A percentile compares a stretch with the other conserved stretches of the same genome.
phyloP scores from a whole-genome alignment of 2,329 filamentous ascomycete genomes.

The Aspergillus uvarum region DNA sequence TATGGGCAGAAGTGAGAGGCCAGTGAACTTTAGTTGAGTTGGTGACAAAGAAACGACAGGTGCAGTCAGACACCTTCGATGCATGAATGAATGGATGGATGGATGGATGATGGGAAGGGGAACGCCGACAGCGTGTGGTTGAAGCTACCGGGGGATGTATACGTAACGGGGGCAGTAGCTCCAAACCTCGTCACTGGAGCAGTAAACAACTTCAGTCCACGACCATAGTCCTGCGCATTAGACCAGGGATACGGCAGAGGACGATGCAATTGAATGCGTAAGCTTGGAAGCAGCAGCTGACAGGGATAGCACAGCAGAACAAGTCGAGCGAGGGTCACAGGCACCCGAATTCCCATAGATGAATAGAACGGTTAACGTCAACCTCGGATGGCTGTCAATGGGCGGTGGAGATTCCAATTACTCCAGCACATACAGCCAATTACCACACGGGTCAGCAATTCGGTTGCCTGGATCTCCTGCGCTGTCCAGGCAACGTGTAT shows the following conservation, averaged over 20 bases:
- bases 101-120: not conserved
- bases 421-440: not conserved
- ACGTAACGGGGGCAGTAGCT: constrained; percentile 18
- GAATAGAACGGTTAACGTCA: not conserved
- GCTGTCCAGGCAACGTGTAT: not conserved
- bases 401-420: constrained; percentile 1
- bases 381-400: constrained; percentile 4
- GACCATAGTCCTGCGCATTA: not conserved
- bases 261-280: not conserved
- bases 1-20: not conserved
- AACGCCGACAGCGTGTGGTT: constrained; percentile 11
- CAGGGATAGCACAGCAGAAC: not conserved
- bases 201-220: not conserved
- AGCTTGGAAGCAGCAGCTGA: not conserved
- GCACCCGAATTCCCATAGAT: constrained; percentile 18
- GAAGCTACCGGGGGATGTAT: constrained; percentile 11
- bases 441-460: constrained; percentile 1
- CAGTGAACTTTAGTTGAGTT: not conserved
- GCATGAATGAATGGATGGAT: constrained; percentile 4
- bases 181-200: not conserved
- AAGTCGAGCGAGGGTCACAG: constrained; percentile 7
- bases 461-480: constrained; percentile 7
- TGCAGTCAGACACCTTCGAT: not conserved
- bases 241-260: not conserved
- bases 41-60: constrained; percentile 4